A percentile compares a stretch with the other conserved stretches of the same genome.
Conservation (phyloP, 2,329 filamentous ascomycete genomes). For the Beauveria bassiana region DNA sequence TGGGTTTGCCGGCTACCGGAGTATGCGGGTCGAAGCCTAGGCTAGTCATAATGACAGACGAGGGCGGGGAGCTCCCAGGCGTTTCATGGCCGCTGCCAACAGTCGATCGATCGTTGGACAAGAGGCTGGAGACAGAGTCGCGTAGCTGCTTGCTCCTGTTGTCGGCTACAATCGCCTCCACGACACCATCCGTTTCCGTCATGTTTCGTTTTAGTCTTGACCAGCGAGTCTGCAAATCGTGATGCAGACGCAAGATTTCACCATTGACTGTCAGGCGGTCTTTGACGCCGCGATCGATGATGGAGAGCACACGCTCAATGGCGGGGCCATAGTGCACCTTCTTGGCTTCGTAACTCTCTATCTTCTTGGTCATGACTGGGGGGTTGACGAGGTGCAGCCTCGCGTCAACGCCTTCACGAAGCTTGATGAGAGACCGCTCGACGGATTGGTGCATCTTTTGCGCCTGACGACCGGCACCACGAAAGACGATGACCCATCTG, state of each 20-base stretch:
- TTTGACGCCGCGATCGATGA: slow-evolving; percentile 92
- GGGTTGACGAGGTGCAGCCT: slow-evolving; percentile 67
- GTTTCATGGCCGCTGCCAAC: slow-evolving; percentile 63
- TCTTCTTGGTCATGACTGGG: slow-evolving; percentile 65
- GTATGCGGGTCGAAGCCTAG: slow-evolving; percentile 43
- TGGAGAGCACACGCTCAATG: slow-evolving; percentile 81
- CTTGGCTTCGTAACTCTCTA: slow-evolving; percentile 92
- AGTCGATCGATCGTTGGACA: slow-evolving; percentile 72
- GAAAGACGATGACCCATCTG: slow-evolving; percentile 91
- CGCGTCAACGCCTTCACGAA: slow-evolving; percentile 71
- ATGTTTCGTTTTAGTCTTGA: slow-evolving; percentile 68
- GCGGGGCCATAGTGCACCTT: slow-evolving; percentile 90
- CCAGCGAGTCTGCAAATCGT: slow-evolving; percentile 80
- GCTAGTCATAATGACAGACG: slow-evolving; percentile 52
- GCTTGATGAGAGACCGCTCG: slow-evolving; percentile 73
- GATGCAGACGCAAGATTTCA: slow-evolving; percentile 79
- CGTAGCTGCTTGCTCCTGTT: slow-evolving; percentile 66
- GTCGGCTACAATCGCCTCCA: slow-evolving; percentile 65
- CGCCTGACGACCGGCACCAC: slow-evolving; percentile 83
- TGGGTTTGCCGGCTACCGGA: slow-evolving; percentile 38
- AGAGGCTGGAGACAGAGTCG: slow-evolving; percentile 87
- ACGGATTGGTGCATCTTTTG: slow-evolving; percentile 97
- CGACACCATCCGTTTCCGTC: slow-evolving; percentile 61
- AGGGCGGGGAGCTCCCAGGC: slow-evolving; percentile 58
- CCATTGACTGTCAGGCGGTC: slow-evolving; percentile 95